These are phyloP conservation scores for Clathrus columnatus DNA, from an alignment of 768 basidiomycete genomes.

Conservation along the genomic window DNA sequence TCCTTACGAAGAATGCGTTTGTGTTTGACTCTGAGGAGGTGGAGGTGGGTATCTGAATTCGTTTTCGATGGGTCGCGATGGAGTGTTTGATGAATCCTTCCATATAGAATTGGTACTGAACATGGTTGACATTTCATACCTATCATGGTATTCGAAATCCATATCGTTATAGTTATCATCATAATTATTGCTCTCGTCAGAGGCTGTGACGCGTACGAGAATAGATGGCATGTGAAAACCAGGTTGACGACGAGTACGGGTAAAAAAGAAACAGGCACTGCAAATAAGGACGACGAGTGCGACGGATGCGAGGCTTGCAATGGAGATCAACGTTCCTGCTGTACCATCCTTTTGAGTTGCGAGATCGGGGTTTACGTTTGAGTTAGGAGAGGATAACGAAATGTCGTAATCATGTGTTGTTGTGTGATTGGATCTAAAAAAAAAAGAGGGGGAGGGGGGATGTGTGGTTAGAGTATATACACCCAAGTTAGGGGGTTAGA, in stretches of 20 bases:
- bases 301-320: constrained; percentile 7
- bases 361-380: not conserved
- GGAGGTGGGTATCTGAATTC: not conserved
- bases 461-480: too few species aligned
- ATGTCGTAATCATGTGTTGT: too few species aligned
- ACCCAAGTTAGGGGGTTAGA: too few species aligned
- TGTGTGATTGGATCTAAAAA: too few species aligned
- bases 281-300: constrained; percentile 3
- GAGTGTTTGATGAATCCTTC: too few species aligned
- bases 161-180: not conserved
- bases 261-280: constrained; percentile 6
- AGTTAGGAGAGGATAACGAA: too few species aligned
- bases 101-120: not conserved
- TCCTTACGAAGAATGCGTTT: not conserved
- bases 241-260: not conserved
- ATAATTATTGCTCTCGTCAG: not conserved
- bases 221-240: constrained; percentile 10
- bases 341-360: constrained; percentile 1
- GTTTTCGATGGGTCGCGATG: too few species aligned
- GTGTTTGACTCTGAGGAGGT: not conserved
- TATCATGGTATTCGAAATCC: not conserved
- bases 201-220: not conserved
- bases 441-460: too few species aligned
- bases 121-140: not conserved
- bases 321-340: not conserved